These are phyloP conservation scores for Pogostemon cablin DNA, from an alignment of 257 asterid species.

Conservation along the genomic window DNA sequence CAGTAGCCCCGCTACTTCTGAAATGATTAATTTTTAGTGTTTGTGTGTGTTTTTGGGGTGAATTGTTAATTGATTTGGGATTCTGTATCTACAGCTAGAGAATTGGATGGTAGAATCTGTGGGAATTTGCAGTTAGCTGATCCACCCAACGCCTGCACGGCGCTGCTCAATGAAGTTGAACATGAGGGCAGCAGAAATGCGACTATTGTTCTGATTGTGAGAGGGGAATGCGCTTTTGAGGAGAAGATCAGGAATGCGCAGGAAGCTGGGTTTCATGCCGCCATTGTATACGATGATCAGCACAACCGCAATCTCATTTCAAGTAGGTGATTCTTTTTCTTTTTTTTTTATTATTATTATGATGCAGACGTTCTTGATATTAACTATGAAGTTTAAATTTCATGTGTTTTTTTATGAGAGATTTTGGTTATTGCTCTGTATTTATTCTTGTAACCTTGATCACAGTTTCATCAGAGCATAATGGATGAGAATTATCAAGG, in stretches of 20 bases:
- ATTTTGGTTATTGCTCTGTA: not conserved
- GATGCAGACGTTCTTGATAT: not conserved
- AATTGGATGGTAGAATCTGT: conserved; percentile 28
- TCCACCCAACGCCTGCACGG: conserved; percentile 38
- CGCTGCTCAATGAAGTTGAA: conserved; percentile 30
- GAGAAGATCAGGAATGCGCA: conserved; percentile 44
- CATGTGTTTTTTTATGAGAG: not conserved
- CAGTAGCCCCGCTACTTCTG: conserved; percentile 22
- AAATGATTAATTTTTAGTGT: not conserved
- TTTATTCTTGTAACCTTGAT: no score
- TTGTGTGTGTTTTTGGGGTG: not conserved
- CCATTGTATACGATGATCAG: conserved; percentile 38
- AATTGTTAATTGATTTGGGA: conserved; percentile 15
- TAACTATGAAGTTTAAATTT: conserved; percentile 3
- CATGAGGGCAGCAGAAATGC: not conserved
- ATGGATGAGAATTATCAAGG: conserved; percentile 1
- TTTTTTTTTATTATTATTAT: not conserved
- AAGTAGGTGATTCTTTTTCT: conserved; percentile 24
- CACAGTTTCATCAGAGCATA: not conserved
- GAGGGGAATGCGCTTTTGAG: conserved; percentile 41
- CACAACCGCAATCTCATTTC: conserved; percentile 35
- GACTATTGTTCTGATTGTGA: conserved; percentile 35
- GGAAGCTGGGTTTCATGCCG: conserved; percentile 40
- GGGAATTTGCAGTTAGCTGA: conserved; percentile 37
- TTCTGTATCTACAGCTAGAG: conserved; percentile 23